Evolutionary conservation across 352 stramenopile genomes (phyloP), one percentile per base, ranked within the genome.

Genomic region (Globisporangium lucens): DNA sequence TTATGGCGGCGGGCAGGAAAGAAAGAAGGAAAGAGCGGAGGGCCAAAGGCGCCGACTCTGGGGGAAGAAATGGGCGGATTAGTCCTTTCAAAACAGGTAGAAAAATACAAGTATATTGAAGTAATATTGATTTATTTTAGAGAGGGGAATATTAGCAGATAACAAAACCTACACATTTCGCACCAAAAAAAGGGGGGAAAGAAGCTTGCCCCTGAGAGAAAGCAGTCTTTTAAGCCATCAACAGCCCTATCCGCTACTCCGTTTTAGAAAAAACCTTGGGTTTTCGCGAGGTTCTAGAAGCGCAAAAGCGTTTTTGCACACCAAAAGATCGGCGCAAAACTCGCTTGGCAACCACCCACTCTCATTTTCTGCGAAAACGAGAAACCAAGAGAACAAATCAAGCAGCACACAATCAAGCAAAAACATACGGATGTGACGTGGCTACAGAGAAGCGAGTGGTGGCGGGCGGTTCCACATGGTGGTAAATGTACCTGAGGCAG

Each of bases 101-200:
- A 10, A 8, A 6, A 5, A 7, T 12, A 17, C 4, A 33, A 33
- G 10, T 29, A 3, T 29, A 33, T 29, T 0, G 30, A 24, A 53
- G 29, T 27, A 1, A 13, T 6, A 17, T 30, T 3, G 3, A 20
- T 17, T 17, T 47, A 20, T 29, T 43, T n/a, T 13, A n/a, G 0
- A 61, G 17, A 61, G 56, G 33, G n/a, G 0, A 22, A 49, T 27
- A 7, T 47, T 12, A 24, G 4, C 17, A 1, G 35, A 17, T 0
- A 9, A 22, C 29, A 41, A 57, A 57, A 59, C 10, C 17, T 59
- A 13, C 9, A 22, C 56, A 29, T 33, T 47, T 61, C n/a, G 30
- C 56, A 61, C 33, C 56, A 61, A 43, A 61, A 61, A 61, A 61
- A 59, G 24, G 53, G 56, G 29, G 53, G 29, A 27, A 59, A 30